Evolutionary conservation across 352 stramenopile genomes (phyloP), one percentile per base, ranked within the genome.

Genomic region (Phytophthora ohioensis): DNA sequence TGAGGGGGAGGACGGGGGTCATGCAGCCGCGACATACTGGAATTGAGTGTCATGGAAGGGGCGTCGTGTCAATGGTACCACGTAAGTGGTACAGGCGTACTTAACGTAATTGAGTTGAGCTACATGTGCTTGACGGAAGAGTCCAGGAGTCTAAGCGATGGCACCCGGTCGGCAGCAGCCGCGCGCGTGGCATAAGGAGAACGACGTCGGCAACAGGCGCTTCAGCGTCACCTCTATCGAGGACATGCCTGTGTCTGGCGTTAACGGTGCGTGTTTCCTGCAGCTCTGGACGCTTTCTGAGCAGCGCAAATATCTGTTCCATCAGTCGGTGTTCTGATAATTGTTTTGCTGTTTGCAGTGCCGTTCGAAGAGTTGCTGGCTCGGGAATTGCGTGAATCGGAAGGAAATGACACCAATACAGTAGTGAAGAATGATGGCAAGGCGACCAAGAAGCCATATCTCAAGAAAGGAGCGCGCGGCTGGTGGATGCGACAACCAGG

Each of bases 401-500:
- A 64, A 7, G 60, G 27, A 54, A 72, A 56, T 36, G 52, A 15
- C 0, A n/a, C 46, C 17, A 64, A 57, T 55, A 9, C 10, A 11
- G 21, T 27, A 7, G 12, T 9, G 21, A 46, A 4, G 43, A n/a
- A 21, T 30, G 15, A 15, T 42, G 46, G 34, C 1, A 72, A 67
- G 17, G 15, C 4, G 21, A 3, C 41, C 9, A 90, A 84, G 69
- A 88, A 87, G 43, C 64, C 86, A 43, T 96, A 93, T 56, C 66
- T 96, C 5, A 88, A 84, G 49, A 92, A 79, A 82, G 85, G 87
- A 30, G 71, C 87, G 21, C 84, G 88, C n/a, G 88, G 88, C 0
- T 96, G 88, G 88, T 96, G 88, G 88, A 96, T 93, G 85, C 66
- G 82, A 66, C 80, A 73, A 0, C 82, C 85, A 9, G 77, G 74